These are phyloP conservation scores for Aspergillus asperescens DNA, from an alignment of 495 filamentous ascomycete species.

Conservation along the genomic window DNA sequence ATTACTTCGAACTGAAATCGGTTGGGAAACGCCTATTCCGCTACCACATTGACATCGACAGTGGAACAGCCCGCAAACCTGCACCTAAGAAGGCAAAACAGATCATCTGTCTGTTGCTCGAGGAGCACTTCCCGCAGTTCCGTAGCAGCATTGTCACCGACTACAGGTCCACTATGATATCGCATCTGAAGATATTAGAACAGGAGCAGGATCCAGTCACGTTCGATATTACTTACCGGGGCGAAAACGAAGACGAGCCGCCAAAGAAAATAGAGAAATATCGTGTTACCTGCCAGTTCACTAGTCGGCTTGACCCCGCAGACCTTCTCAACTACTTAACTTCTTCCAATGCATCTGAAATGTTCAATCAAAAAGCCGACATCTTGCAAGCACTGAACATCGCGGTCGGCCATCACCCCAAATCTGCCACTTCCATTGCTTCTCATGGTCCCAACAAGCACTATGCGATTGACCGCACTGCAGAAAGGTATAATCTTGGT, in stretches of 20 bases:
- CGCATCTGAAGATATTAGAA: conserved; percentile 30
- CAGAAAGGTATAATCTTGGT: conserved; percentile 31
- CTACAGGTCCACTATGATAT: conserved; percentile 49
- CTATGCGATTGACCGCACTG: conserved; percentile 24
- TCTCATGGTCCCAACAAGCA: conserved; percentile 40
- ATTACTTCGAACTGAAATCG: conserved; percentile 54
- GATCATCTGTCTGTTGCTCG: conserved; percentile 49
- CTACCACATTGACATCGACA: conserved; percentile 30
- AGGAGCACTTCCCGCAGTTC: conserved; percentile 29
- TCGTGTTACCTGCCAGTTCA: conserved; percentile 39
- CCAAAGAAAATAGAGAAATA: conserved; percentile 38
- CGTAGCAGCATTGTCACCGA: conserved; percentile 50
- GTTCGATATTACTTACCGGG: conserved; percentile 38
- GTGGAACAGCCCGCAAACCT: conserved; percentile 27
- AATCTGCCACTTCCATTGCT: conserved; percentile 28
- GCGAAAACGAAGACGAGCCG: conserved; percentile 38
- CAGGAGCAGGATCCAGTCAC: conserved; percentile 8
- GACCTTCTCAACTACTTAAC: conserved; percentile 51
- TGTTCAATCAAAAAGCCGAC: conserved; percentile 37
- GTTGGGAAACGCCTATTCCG: conserved; percentile 34
- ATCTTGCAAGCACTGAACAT: conserved; percentile 52
- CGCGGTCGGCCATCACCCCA: conserved; percentile 38
- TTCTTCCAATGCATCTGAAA: conserved; percentile 38
- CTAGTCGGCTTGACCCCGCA: conserved; percentile 41
- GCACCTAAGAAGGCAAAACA: conserved; percentile 49